Evolutionary conservation across 495 filamentous ascomycete genomes (phyloP).

Genomic region (Xylona heveae): DNA sequence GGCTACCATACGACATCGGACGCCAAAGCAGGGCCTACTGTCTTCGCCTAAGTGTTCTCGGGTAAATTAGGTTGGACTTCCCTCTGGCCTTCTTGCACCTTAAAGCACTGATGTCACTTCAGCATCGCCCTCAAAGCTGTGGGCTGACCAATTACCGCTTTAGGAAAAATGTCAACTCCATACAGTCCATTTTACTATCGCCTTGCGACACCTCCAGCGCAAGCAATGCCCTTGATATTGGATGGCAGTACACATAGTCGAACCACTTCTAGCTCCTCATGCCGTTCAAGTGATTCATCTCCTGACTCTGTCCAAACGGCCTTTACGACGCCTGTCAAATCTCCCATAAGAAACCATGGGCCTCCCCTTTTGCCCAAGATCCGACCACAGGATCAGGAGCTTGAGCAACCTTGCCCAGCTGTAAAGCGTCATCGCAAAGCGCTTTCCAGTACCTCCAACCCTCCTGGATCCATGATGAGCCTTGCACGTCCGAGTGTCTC

Average conservation of each 20-base stretch:
- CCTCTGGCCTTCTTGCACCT: too few species aligned
- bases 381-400: conserved; percentile 61
- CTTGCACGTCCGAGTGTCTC: conserved; percentile 16
- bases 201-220: too few species aligned
- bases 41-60: too few species aligned
- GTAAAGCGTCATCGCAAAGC: conserved; percentile 28
- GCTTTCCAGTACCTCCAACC: conserved; percentile 32
- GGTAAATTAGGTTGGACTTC: too few species aligned
- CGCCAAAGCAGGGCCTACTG: too few species aligned
- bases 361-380: conserved; percentile 74
- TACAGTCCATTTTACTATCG: too few species aligned
- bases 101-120: too few species aligned
- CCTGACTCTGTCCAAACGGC: conserved; percentile 2
- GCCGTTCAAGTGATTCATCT: conserved; percentile 1
- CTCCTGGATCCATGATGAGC: conserved; percentile 23
- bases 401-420: conserved; percentile 31
- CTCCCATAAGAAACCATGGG: conserved; percentile 60
- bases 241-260: conserved; percentile 2
- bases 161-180: too few species aligned
- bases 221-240: too few species aligned
- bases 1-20: too few species aligned
- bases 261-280: conserved; percentile 2
- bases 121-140: too few species aligned
- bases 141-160: too few species aligned
- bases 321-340: conserved; percentile 14